Evolutionary conservation across 164 flowering plant genomes (phyloP), one percentile per base, ranked within the genome.

Genomic region (Tetracentron sinense): DNA sequence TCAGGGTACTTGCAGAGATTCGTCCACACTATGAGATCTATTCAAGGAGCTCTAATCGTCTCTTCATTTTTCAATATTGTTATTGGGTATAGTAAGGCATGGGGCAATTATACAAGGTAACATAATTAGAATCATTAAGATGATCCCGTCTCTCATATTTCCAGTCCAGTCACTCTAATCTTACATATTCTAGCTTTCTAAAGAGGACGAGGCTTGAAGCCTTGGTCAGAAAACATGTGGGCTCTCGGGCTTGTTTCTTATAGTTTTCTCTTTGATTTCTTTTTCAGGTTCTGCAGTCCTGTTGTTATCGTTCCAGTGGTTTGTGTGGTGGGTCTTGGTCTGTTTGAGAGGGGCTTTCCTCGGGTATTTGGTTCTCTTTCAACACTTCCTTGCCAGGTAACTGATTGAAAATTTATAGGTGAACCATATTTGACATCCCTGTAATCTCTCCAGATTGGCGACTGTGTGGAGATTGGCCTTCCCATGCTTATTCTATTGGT

Each of bases 41-140:
- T 94, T 65, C 99, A 94, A 77, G 99, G 99, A 56, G 79, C 99
- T 4, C 61, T 94, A 7, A 94, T 94, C 6, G 82, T 94, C 65
- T 83, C 96, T 35, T 89, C 99, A 23, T 82, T 91, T 42, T 28
- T 91, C 67, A 89, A 80, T 76, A 91, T 94, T 16, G 33, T 88
- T 42, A 69, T 88, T 63, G 99, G 99, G 16, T 94, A 62, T 65
- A 79, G 96, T 71, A 65, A 27, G 66, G 78, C 69, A 14, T 94
- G 99, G 99, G 96, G 86, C 20, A 69, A 73, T 21, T 81, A 79
- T 31, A 78, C 88, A 38, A 83, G 93, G 99, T 91, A 67, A 35
- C 10, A 30, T 12, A 6, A 1, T 42, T 53, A 20, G 16, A 19
- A 21, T 52, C 3, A 31, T 50, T 17, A 33, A 29, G 17, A 6